Conservation (phyloP, 1,284 basidiomycete species). For the Porogramme epimiltina region DNA sequence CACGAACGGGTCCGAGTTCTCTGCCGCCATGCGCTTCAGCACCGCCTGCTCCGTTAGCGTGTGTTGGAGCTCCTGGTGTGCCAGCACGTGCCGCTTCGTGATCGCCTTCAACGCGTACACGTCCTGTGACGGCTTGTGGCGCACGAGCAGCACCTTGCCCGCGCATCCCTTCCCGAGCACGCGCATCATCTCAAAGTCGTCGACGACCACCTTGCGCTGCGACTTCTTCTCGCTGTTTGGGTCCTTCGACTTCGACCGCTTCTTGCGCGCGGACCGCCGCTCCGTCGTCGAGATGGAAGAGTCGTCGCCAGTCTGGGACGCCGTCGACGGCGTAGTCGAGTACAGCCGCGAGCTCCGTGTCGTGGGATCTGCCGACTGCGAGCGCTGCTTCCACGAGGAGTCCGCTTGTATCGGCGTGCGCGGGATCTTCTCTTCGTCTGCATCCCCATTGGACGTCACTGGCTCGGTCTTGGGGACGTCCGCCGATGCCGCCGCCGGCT, state of each 20-base stretch:
- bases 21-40: conserved; percentile 84
- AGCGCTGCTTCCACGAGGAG: conserved; percentile 49
- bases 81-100: conserved; percentile 93
- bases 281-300: conserved; percentile 63
- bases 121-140: conserved; percentile 69
- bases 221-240: conserved; percentile 54
- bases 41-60: conserved; percentile 95
- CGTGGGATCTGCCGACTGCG: conserved; percentile 75
- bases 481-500: conserved; percentile 16
- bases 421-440: conserved; percentile 33
- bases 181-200: conserved; percentile 96
- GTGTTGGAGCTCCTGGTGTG: conserved; percentile 94
- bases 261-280: conserved; percentile 46
- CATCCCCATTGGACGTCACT: conserved; percentile 12
- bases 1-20: conserved; percentile 86
- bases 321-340: conserved; percentile 47
- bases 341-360: conserved; percentile 57
- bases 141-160: conserved; percentile 89
- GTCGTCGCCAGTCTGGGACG: conserved; percentile 55
- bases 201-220: conserved; percentile 72
- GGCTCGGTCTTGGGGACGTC: not conserved
- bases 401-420: conserved; percentile 42
- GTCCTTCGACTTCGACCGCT: conserved; percentile 54
- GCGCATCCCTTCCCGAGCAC: conserved; percentile 97
- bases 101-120: conserved; percentile 96